Conservation (phyloP, 139 green algal species). For the Chlorella sp. region DNA sequence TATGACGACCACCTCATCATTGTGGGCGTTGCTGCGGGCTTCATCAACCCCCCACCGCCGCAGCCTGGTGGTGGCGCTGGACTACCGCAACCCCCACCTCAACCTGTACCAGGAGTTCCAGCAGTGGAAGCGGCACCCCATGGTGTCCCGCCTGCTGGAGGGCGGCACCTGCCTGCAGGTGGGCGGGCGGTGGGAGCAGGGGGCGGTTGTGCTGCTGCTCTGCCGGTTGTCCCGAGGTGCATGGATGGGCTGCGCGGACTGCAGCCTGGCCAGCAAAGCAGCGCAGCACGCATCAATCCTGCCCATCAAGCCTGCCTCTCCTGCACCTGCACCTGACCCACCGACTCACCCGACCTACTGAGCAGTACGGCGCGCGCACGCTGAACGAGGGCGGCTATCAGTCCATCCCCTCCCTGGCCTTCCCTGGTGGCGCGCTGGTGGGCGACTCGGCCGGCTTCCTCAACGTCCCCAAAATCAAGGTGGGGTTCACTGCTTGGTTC, state of each 20-base stretch:
- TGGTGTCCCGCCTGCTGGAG: constrained; percentile 77
- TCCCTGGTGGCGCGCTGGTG: constrained; percentile 93
- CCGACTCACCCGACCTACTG: too few relatives aligned
- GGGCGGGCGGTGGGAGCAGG: too few relatives aligned
- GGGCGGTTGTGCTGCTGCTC: too few relatives aligned
- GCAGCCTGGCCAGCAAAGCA: too few relatives aligned
- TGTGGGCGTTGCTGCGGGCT: too few relatives aligned
- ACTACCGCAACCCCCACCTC: constrained; percentile 92
- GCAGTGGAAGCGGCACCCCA: constrained; percentile 88
- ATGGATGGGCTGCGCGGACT: too few relatives aligned
- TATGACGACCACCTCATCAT: too few relatives aligned
- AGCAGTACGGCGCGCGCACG: constrained; percentile 88
- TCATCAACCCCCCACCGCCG: not conserved
- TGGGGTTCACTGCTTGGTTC: not conserved
- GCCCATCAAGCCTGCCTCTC: too few relatives aligned
- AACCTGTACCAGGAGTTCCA: constrained; percentile 89
- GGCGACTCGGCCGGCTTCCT: constrained; percentile 95
- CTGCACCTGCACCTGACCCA: too few relatives aligned
- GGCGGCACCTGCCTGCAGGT: constrained; percentile 82
- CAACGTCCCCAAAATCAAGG: constrained; percentile 96
- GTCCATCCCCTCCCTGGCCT: constrained; percentile 86
- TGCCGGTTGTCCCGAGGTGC: too few relatives aligned
- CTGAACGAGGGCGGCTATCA: constrained; percentile 95
- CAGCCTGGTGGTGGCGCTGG: constrained; percentile 84
- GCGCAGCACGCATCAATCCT: too few relatives aligned